Evolutionary conservation across 2,329 filamentous ascomycete species (phyloP).

Genomic region (Zalaria obscura): DNA sequence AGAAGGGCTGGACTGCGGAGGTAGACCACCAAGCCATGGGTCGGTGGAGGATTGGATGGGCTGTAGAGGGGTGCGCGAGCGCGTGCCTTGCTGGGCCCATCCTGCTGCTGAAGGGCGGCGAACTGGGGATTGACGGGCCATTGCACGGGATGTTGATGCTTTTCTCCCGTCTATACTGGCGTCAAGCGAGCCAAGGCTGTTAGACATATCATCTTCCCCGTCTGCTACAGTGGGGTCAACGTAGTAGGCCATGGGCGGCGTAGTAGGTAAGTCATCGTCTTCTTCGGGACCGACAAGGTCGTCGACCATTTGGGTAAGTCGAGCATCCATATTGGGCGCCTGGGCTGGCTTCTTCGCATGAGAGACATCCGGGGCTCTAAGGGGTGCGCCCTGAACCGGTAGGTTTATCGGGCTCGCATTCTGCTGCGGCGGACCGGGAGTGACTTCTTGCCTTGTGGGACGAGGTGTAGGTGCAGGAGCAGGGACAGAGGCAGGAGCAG

Average conservation of each 20-base stretch:
- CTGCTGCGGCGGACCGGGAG: neutral
- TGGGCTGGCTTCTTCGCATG: slow-evolving; percentile 1
- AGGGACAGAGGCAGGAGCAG: no score
- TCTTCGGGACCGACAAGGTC: slow-evolving; percentile 34
- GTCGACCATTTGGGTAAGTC: slow-evolving; percentile 45
- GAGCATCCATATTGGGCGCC: slow-evolving; percentile 25
- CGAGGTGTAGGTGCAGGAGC: no score
- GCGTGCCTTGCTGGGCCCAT: neutral
- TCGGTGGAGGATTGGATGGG: slow-evolving; percentile 12
- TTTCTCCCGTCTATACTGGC: neutral
- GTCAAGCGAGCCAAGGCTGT: neutral
- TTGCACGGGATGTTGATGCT: no score
- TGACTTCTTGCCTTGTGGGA: neutral
- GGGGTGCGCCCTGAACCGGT: neutral
- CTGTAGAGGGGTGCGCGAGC: slow-evolving; percentile 7
- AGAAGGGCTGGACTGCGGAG: slow-evolving; percentile 1
- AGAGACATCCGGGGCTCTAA: neutral
- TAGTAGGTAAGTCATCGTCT: slow-evolving; percentile 18
- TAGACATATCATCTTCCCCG: neutral
- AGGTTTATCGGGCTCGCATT: neutral
- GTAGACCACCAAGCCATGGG: slow-evolving; percentile 10
- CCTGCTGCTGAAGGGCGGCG: no score
- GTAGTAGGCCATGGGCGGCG: neutral
- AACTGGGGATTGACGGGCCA: no score
- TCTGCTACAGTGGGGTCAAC: neutral